A percentile compares a stretch with the other conserved stretches of the same genome.
These are phyloP conservation scores for Fragaria vesca DNA, from an alignment of 306 rosid genomes.

Conservation along the genomic window DNA sequence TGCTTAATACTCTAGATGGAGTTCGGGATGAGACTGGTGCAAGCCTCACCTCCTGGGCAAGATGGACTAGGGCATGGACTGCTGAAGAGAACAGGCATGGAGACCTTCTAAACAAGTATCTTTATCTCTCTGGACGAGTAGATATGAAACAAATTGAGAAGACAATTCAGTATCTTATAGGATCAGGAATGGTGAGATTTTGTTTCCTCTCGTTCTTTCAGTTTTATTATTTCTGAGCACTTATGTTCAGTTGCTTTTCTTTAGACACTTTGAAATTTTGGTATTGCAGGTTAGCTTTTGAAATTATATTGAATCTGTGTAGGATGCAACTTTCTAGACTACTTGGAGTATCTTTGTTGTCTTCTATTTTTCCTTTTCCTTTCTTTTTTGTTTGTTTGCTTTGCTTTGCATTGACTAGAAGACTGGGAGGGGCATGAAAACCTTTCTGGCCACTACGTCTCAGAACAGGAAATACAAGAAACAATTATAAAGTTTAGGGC, in stretches of 20 bases:
- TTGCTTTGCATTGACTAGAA: neutral
- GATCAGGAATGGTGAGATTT: slow-evolving; percentile 58
- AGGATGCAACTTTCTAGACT: neutral
- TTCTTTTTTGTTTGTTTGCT: neutral
- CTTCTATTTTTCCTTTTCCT: neutral
- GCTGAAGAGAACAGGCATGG: slow-evolving; percentile 67
- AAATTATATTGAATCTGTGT: neutral
- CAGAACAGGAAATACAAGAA: neutral
- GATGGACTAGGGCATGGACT: slow-evolving; percentile 58
- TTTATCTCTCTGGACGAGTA: slow-evolving; percentile 55
- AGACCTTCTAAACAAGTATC: slow-evolving; percentile 54
- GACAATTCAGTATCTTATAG: slow-evolving; percentile 55
- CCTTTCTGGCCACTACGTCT: neutral
- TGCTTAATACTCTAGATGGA: slow-evolving; percentile 57
- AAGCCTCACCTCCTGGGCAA: slow-evolving; percentile 51
- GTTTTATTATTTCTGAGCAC: neutral
- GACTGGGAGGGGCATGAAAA: neutral
- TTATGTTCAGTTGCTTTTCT: neutral
- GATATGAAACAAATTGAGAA: slow-evolving; percentile 57
- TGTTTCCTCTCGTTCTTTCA: neutral
- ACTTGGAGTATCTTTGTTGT: neutral
- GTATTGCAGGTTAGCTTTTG: neutral
- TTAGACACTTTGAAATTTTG: neutral
- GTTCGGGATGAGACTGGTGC: slow-evolving; percentile 61
- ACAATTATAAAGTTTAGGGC: neutral